A percentile compares a stretch with the other conserved stretches of the same genome.
These are phyloP conservation scores for Mucor indicus DNA, from an alignment of 371 early-diverging fungal genomes.

Conservation along the genomic window DNA sequence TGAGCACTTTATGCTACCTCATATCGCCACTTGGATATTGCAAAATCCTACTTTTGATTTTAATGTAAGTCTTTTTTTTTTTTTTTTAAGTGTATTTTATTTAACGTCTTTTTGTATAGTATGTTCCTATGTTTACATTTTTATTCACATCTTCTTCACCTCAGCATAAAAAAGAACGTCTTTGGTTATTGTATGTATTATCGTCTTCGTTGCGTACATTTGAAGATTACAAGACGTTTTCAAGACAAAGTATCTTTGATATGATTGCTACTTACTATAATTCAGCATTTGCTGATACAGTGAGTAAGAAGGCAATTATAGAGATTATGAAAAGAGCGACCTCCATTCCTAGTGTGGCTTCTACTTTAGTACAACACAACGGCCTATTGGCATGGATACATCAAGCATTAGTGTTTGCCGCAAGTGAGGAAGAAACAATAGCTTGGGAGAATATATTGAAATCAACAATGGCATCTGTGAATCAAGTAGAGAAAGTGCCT, in stretches of 20 bases:
- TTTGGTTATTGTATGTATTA: constrained; percentile 74
- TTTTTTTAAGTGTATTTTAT: background rate
- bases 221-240: constrained; percentile 66
- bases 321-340: constrained; percentile 56
- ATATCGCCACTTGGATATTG: constrained; percentile 70
- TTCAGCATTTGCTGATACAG: constrained; percentile 63
- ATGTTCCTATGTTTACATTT: constrained; percentile 78
- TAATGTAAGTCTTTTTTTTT: constrained; percentile 41
- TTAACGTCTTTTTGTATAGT: constrained; percentile 28
- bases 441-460: constrained; percentile 21
- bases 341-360: constrained; percentile 44
- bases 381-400: constrained; percentile 63
- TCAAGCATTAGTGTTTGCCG: constrained; percentile 34
- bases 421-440: constrained; percentile 18
- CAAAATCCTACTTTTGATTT: constrained; percentile 71
- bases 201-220: constrained; percentile 44
- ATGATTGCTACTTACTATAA: constrained; percentile 61
- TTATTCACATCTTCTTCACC: constrained; percentile 69
- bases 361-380: constrained; percentile 54
- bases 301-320: constrained; percentile 31
- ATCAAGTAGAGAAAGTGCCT: constrained; percentile 10
- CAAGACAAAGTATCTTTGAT: constrained; percentile 70
- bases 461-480: constrained; percentile 2
- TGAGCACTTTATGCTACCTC: constrained; percentile 72
- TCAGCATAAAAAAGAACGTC: constrained; percentile 63